Percentiles rank a stretch among this genome's conserved stretches.
These are phyloP conservation scores for Orychophragmus violaceus DNA, from an alignment of 345 rosid genomes.

Conservation along the genomic window DNA sequence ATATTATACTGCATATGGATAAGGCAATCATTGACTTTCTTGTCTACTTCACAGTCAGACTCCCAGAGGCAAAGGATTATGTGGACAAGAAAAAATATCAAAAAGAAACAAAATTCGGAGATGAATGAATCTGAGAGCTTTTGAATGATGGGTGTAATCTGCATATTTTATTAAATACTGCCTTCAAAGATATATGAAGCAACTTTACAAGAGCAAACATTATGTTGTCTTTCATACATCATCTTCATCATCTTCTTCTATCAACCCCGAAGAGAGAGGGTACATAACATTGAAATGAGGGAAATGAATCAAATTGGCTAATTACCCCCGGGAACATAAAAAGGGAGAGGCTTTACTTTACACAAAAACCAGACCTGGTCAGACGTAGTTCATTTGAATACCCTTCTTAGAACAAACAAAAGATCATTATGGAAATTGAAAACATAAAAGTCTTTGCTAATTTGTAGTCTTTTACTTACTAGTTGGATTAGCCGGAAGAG, in stretches of 20 bases:
- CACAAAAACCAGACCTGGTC: conserved; percentile 34
- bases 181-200: conserved; percentile 33
- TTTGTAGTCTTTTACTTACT: conserved; percentile 33
- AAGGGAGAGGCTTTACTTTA: conserved; percentile 40
- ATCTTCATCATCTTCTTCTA: conserved; percentile 24
- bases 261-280: conserved; percentile 23
- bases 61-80: background rate
- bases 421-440: conserved; percentile 27
- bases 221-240: conserved; percentile 28
- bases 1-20: no score
- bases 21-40: conserved; percentile 12
- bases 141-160: conserved; percentile 11
- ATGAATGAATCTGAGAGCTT: conserved; percentile 1
- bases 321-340: conserved; percentile 21
- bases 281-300: conserved; percentile 22
- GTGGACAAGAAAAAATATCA: background rate
- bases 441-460: conserved; percentile 26
- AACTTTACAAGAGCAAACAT: conserved; percentile 45
- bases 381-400: conserved; percentile 30
- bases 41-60: conserved; percentile 16
- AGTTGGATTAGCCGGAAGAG: conserved; percentile 43
- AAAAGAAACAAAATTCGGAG: conserved; percentile 1
- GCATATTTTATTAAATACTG: conserved; percentile 28
- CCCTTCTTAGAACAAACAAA: conserved; percentile 33
- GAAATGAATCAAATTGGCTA: conserved; percentile 31